Evolutionary conservation across 441 rosid species (phyloP).

Genomic region (Populus tomentosa): DNA sequence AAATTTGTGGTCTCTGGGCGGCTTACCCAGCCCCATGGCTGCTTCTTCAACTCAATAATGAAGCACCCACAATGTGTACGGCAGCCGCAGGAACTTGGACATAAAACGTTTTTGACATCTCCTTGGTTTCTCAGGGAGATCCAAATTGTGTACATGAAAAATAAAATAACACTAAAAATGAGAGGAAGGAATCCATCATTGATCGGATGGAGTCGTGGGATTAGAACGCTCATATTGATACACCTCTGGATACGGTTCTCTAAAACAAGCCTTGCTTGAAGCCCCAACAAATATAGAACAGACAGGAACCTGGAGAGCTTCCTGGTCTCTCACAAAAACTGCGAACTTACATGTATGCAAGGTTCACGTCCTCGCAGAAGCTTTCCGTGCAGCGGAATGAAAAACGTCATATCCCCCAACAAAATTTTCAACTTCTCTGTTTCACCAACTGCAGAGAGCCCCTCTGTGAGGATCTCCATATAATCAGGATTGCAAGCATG

Average conservation of each 20-base stretch:
- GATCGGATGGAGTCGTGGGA: not conserved
- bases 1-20: no score
- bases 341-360: not conserved
- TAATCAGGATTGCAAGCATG: constrained; percentile 59
- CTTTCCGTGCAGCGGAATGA: constrained; percentile 14
- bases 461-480: constrained; percentile 61
- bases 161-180: no score
- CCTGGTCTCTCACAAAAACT: not conserved
- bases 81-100: not conserved
- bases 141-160: no score
- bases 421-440: constrained; percentile 44
- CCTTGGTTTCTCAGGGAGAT: constrained; percentile 8
- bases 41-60: not conserved
- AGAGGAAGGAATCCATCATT: not conserved
- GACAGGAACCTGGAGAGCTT: not conserved
- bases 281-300: no score
- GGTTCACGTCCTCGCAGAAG: not conserved
- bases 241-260: no score
- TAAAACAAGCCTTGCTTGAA: no score
- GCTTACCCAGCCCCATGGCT: not conserved
- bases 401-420: constrained; percentile 35
- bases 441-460: constrained; percentile 60
- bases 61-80: not conserved
- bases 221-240: no score
- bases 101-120: not conserved